Conservation (phyloP, 2,329 filamentous ascomycete genomes). For the Colletotrichum truncatum region DNA sequence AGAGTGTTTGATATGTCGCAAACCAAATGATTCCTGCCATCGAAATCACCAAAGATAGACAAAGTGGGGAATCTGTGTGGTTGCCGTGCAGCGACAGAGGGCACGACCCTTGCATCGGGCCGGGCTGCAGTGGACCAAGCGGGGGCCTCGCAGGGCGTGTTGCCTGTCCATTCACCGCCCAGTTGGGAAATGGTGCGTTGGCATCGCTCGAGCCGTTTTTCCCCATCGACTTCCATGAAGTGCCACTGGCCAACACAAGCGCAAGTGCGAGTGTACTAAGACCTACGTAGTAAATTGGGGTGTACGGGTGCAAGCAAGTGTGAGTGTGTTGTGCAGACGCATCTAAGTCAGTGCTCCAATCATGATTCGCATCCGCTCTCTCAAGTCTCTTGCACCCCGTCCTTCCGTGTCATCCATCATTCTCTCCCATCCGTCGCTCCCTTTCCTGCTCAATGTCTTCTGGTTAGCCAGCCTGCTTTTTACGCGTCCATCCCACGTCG, state of each 20-base stretch:
- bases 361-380: background rate
- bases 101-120: constrained; percentile 24
- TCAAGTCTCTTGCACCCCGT: constrained; percentile 9
- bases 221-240: background rate
- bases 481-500: constrained; percentile 9
- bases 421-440: background rate
- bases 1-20: constrained; percentile 1
- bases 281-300: no score
- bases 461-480: background rate
- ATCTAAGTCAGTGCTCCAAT: constrained; percentile 17
- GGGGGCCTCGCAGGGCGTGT: constrained; percentile 2
- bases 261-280: background rate
- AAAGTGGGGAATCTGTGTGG: constrained; percentile 5
- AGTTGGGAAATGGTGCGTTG: constrained; percentile 9
- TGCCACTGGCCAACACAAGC: background rate
- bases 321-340: background rate
- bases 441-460: background rate
- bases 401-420: constrained; percentile 1
- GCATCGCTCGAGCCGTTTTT: background rate
- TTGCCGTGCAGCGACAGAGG: constrained; percentile 26
- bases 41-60: background rate
- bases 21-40: constrained; percentile 5
- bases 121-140: constrained; percentile 16
- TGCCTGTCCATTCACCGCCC: background rate
- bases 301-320: background rate